Conservation (phyloP, 2,329 filamentous ascomycete genomes). For the Fusarium xylarioides region DNA sequence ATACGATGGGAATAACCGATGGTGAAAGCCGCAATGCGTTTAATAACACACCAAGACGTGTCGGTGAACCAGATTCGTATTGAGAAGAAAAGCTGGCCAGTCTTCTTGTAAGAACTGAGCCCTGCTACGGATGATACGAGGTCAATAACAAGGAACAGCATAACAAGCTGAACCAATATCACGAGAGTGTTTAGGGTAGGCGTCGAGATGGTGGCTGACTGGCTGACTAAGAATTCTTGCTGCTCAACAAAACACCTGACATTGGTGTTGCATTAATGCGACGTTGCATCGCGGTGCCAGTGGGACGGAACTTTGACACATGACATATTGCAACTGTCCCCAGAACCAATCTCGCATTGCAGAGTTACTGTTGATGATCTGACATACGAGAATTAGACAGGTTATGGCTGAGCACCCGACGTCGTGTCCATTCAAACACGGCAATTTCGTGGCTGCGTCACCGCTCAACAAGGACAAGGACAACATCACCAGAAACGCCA, state of each 20-base stretch:
- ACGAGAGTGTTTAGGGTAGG: slow-evolving; percentile 17
- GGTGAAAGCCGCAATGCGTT: neutral
- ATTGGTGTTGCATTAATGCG: slow-evolving; percentile 9
- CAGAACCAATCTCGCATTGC: neutral
- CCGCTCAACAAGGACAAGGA: neutral
- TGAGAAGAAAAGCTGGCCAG: neutral
- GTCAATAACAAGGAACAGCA: neutral
- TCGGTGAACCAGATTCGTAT: neutral
- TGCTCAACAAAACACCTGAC: slow-evolving; percentile 8
- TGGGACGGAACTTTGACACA: slow-evolving; percentile 21
- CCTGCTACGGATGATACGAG: neutral
- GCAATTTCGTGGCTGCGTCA: slow-evolving; percentile 1
- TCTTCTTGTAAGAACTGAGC: no score
- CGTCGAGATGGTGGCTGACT: neutral
- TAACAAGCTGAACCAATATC: neutral
- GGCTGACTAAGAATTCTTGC: slow-evolving; percentile 1
- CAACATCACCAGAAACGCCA: neutral
- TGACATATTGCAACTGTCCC: slow-evolving; percentile 15
- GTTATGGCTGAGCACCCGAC: neutral
- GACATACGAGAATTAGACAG: slow-evolving; percentile 8
- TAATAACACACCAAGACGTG: neutral
- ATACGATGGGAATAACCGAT: neutral
- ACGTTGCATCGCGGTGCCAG: slow-evolving; percentile 28
- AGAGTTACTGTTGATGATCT: slow-evolving; percentile 7
- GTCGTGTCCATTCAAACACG: neutral